Evolutionary conservation across 2,329 filamentous ascomycete genomes (phyloP).

Genomic region (Aspergillus quadricinctus): DNA sequence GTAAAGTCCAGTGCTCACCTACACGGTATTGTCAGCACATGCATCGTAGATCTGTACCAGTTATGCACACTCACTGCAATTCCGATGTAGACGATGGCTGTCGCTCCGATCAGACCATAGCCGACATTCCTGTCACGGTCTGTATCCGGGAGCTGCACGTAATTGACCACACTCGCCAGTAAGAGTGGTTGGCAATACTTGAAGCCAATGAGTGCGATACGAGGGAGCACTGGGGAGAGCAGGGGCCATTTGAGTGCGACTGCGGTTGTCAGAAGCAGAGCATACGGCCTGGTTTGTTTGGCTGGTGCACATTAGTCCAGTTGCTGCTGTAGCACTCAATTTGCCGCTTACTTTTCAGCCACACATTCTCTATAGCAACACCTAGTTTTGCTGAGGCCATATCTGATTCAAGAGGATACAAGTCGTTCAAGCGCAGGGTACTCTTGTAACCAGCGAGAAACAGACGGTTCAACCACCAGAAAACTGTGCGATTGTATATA

Average conservation of each 20-base stretch:
- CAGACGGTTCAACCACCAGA: constrained; percentile 36
- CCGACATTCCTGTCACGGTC: constrained; percentile 16
- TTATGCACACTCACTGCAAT: constrained; percentile 24
- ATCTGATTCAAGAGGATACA: constrained; percentile 5
- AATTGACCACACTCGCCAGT: constrained; percentile 12
- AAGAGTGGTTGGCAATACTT: no score
- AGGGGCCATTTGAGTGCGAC: no score
- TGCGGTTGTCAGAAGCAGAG: no score
- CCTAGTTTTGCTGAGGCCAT: neutral
- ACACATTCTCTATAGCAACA: neutral
- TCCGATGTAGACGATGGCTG: constrained; percentile 34
- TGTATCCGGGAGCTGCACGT: constrained; percentile 7
- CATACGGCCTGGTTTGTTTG: no score
- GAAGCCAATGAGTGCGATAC: no score
- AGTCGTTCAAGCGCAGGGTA: constrained; percentile 17
- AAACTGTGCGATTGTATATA: constrained; percentile 24
- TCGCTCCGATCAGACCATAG: constrained; percentile 35
- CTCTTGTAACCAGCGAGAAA: constrained; percentile 20
- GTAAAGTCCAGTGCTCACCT: no score
- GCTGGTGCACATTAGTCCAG: no score
- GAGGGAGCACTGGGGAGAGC: no score
- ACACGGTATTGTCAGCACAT: no score
- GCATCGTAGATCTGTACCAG: neutral
- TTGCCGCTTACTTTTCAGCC: neutral
- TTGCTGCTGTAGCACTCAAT: no score